Conservation (phyloP, 192 early-diverging fungal species). For the Polychytrium aggregatum region DNA sequence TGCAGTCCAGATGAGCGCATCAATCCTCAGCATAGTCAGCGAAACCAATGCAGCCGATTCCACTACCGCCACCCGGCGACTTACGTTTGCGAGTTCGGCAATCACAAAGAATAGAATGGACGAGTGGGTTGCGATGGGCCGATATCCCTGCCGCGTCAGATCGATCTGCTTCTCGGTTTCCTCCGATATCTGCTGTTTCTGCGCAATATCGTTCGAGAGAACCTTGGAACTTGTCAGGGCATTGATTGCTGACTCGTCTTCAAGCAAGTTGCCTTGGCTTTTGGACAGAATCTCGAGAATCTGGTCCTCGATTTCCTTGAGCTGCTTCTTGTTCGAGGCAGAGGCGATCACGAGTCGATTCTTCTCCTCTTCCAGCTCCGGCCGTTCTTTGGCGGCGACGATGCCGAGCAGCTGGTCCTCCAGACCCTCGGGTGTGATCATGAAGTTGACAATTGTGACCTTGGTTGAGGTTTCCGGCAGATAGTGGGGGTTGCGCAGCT, state of each 20-base stretch:
- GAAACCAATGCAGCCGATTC: too few relatives aligned
- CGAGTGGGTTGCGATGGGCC: slow-evolving; percentile 48
- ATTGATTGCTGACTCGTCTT: slow-evolving; percentile 51
- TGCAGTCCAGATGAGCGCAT: too few relatives aligned
- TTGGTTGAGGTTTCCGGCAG: slow-evolving; percentile 53
- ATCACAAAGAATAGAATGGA: slow-evolving; percentile 53
- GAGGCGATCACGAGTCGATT: slow-evolving; percentile 43
- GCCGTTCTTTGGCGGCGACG: slow-evolving; percentile 49
- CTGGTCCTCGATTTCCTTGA: slow-evolving; percentile 53
- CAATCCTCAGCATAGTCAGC: too few relatives aligned
- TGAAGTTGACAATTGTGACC: slow-evolving; percentile 53
- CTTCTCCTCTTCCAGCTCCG: slow-evolving; percentile 57
- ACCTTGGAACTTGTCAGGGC: slow-evolving; percentile 47
- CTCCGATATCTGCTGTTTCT: slow-evolving; percentile 49
- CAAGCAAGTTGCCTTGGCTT: slow-evolving; percentile 44
- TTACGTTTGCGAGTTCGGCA: slow-evolving; percentile 48
- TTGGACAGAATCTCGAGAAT: slow-evolving; percentile 42
- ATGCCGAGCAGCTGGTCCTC: slow-evolving; percentile 52
- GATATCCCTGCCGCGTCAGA: slow-evolving; percentile 43
- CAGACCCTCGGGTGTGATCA: slow-evolving; percentile 52
- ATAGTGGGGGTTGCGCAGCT: slow-evolving; percentile 50
- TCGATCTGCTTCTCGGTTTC: slow-evolving; percentile 53
- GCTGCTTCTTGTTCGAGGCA: slow-evolving; percentile 48
- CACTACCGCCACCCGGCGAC: too few relatives aligned
- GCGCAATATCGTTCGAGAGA: slow-evolving; percentile 45